Evolutionary conservation across 2,329 filamentous ascomycete species (phyloP).

Genomic region (Colletotrichum sp.): DNA sequence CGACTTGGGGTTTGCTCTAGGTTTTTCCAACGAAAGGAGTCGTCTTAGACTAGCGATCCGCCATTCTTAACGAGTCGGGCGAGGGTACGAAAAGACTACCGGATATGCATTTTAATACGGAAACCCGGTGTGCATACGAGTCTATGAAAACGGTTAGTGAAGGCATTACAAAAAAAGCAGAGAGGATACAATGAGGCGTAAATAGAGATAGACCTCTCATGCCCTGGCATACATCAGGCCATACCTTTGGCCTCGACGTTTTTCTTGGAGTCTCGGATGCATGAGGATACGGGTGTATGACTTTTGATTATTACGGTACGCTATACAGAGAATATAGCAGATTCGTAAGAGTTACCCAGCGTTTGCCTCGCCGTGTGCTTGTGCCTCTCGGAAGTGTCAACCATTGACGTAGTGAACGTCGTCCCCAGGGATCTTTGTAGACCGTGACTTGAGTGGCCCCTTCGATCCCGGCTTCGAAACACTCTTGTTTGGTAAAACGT

Average conservation of each 20-base stretch:
- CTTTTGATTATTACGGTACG: conserved; percentile 8
- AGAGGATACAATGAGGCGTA: conserved; percentile 19
- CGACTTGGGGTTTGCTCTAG: neutral
- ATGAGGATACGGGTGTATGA: conserved; percentile 11
- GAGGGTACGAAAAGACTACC: neutral
- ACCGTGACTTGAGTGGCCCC: neutral
- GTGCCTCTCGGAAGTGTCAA: neutral
- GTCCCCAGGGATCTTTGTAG: neutral
- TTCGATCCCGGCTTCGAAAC: neutral
- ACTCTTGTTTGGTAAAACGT: neutral
- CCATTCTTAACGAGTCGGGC: neutral
- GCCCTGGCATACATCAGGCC: conserved; percentile 18
- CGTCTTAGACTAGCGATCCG: neutral
- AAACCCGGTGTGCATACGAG: neutral
- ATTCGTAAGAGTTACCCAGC: neutral
- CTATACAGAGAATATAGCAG: neutral
- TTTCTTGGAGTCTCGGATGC: conserved; percentile 12
- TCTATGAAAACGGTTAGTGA: neutral
- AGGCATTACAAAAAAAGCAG: conserved; percentile 18
- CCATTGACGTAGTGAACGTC: neutral
- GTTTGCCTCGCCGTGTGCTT: neutral
- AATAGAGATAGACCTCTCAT: conserved; percentile 22
- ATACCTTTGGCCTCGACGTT: neutral
- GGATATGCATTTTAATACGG: neutral
- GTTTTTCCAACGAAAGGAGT: neutral